Evolutionary conservation across 2,329 filamentous ascomycete species (phyloP).

Genomic region (Trichoderma oligosporum): DNA sequence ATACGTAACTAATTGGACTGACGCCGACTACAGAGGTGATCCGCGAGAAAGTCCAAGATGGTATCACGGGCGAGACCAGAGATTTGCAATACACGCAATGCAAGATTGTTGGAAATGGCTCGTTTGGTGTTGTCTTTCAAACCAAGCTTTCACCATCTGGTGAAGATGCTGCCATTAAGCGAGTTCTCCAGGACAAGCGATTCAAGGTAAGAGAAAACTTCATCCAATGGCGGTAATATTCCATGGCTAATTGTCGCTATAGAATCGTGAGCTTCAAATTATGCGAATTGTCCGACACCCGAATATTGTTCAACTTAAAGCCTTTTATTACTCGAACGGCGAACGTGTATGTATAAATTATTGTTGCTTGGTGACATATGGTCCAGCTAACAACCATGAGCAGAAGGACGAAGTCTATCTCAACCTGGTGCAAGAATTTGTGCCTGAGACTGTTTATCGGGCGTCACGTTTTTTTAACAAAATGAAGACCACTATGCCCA

Average conservation of each 20-base stretch:
- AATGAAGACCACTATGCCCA: conserved; percentile 99
- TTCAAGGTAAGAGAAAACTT: conserved; percentile 71
- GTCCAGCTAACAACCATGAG: conserved; percentile 18
- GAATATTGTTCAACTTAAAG: conserved; percentile 98
- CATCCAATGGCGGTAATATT: neutral
- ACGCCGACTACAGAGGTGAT: conserved; percentile 69
- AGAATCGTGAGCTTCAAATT: conserved; percentile 99
- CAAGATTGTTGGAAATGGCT: conserved; percentile 99
- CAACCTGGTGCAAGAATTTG: conserved; percentile 95
- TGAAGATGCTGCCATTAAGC: conserved; percentile 98
- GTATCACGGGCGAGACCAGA: conserved; percentile 90
- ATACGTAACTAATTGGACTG: neutral
- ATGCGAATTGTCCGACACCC: conserved; percentile 99
- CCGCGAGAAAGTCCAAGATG: conserved; percentile 98
- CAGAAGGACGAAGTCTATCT: conserved; percentile 99
- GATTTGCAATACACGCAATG: conserved; percentile 98
- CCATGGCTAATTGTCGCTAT: conserved; percentile 21
- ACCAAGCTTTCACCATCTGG: conserved; percentile 97
- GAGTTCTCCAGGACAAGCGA: conserved; percentile 96
- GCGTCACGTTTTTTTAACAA: conserved; percentile 99
- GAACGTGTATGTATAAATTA: conserved; percentile 65
- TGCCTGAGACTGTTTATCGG: conserved; percentile 96
- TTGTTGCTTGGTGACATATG: neutral
- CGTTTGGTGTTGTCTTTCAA: conserved; percentile 98
- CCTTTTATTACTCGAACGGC: conserved; percentile 99